Conservation (phyloP, 2,329 filamentous ascomycete genomes). For the Fusarium miscanthi region DNA sequence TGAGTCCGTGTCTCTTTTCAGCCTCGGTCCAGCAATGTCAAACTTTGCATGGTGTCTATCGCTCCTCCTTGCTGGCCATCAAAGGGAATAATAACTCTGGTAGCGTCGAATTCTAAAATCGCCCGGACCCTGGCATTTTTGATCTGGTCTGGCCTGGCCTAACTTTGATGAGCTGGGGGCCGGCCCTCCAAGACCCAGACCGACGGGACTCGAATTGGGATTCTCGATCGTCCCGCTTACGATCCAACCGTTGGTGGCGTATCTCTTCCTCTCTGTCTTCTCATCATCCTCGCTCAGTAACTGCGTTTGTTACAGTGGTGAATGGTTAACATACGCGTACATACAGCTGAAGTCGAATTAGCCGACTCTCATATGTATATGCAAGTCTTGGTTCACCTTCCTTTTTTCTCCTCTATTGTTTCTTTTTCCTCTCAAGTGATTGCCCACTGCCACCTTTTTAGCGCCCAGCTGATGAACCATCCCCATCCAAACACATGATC, state of each 20-base stretch:
- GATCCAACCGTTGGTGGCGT: constrained; percentile 31
- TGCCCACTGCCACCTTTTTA: background rate
- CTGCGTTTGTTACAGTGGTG: background rate
- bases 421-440: background rate
- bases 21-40: background rate
- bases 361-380: background rate
- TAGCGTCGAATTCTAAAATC: constrained; percentile 8
- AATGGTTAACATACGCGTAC: too few relatives aligned
- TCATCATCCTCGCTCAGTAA: background rate
- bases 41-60: background rate
- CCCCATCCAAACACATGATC: constrained; percentile 1
- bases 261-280: background rate
- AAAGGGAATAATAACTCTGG: constrained; percentile 4
- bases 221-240: constrained; percentile 30
- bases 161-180: background rate
- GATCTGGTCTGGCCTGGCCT: background rate
- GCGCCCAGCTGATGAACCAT: background rate
- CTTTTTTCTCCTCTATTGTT: background rate
- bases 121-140: constrained; percentile 7
- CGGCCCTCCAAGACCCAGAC: constrained; percentile 14
- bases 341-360: background rate
- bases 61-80: constrained; percentile 4
- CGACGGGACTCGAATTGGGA: constrained; percentile 22
- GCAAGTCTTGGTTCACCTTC: background rate
- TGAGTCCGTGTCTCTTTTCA: background rate